phyloP scores from a whole-genome alignment of 1,139 yeast genomes.

The Pichia cactophila region DNA sequence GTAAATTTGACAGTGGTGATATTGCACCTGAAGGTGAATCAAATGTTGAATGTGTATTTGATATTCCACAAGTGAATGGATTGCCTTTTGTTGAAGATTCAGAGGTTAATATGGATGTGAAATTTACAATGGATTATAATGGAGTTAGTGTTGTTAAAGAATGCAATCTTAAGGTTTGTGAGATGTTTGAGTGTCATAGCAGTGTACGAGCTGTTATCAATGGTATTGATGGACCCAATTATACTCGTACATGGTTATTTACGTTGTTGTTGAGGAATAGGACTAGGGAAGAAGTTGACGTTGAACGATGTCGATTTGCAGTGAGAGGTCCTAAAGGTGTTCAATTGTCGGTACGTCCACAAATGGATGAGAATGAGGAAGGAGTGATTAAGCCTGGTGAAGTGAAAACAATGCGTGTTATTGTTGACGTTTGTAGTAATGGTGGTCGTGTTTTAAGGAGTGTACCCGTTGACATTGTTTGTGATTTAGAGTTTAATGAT shows the following conservation, averaged over 20 bases:
- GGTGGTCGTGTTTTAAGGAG: constrained; percentile 1
- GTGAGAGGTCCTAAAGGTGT: constrained; percentile 7
- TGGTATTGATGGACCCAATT: constrained; percentile 1
- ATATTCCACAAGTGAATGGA: constrained; percentile 27
- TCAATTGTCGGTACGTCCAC: neutral
- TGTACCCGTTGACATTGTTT: constrained; percentile 4
- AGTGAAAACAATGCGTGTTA: constrained; percentile 1
- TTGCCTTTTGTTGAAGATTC: constrained; percentile 7
- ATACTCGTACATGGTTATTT: constrained; percentile 6
- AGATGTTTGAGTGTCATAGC: constrained; percentile 9
- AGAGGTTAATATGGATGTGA: constrained; percentile 5
- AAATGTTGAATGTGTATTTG: constrained; percentile 23
- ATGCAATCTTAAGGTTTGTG: constrained; percentile 9
- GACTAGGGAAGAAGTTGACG: constrained; percentile 2
- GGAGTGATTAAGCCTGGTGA: neutral
- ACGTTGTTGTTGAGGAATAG: constrained; percentile 1
- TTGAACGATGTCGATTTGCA: constrained; percentile 4
- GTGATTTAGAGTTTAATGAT: constrained; percentile 2
- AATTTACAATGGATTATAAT: constrained; percentile 3
- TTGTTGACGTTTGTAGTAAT: constrained; percentile 2
- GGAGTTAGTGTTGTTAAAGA: constrained; percentile 14
- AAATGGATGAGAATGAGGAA: neutral
- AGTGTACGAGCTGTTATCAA: constrained; percentile 4
- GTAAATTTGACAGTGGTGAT: constrained; percentile 8
- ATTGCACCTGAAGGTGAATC: constrained; percentile 13